These are phyloP conservation scores for Coccomyxa subellipsoidea DNA, from an alignment of 163 green algal genomes.

Conservation along the genomic window DNA sequence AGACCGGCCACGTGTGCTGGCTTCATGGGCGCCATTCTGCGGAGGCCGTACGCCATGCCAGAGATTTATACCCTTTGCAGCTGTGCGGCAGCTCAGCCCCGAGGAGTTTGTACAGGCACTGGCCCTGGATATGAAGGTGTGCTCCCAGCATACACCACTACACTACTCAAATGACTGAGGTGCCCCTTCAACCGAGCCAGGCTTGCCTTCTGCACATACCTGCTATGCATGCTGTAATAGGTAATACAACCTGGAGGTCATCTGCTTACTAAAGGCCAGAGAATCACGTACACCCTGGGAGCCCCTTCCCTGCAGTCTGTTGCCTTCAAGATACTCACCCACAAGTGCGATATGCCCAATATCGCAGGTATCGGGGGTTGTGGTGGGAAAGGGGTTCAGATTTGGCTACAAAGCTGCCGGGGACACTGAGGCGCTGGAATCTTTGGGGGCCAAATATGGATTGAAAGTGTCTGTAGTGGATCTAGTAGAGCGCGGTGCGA, in stretches of 20 bases:
- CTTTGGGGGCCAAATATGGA: slow-evolving; percentile 48
- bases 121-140: slow-evolving; percentile 59
- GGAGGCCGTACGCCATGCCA: slow-evolving; percentile 47
- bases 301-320: background rate
- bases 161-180: too few species aligned
- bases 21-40: slow-evolving; percentile 64
- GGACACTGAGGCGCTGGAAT: slow-evolving; percentile 47
- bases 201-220: too few species aligned
- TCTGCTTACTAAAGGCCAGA: too few species aligned
- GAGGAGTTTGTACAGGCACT: slow-evolving; percentile 85
- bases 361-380: slow-evolving; percentile 64
- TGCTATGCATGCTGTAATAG: too few species aligned
- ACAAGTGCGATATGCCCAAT: background rate
- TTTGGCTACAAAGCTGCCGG: slow-evolving; percentile 87
- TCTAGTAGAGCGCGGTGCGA: background rate
- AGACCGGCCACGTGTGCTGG: slow-evolving; percentile 75
- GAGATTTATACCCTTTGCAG: slow-evolving; percentile 78
- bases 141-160: too few species aligned
- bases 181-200: too few species aligned
- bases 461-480: slow-evolving; percentile 52
- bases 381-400: slow-evolving; percentile 86
- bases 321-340: background rate
- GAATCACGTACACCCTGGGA: background rate
- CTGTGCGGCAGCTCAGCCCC: slow-evolving; percentile 73
- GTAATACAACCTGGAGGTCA: too few species aligned